Evolutionary conservation across 148 eudicot genomes (phyloP).

Genomic region (Rhododendron mucronatum): DNA sequence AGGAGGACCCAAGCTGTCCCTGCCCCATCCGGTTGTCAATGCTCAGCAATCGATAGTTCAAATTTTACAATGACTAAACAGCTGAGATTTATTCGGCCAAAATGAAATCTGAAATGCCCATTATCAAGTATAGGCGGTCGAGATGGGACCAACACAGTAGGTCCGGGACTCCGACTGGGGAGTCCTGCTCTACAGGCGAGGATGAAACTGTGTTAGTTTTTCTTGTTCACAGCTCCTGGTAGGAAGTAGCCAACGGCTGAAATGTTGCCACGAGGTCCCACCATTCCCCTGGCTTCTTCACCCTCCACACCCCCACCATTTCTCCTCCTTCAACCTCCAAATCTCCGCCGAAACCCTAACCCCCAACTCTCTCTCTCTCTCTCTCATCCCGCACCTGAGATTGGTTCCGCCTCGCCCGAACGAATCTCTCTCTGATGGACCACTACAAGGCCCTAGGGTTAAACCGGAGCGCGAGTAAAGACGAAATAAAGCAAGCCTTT

Average conservation of each 20-base stretch:
- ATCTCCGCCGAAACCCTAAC: not conserved
- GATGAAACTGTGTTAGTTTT: not conserved
- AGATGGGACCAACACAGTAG: too few species aligned
- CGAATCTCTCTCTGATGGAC: slow-evolving; percentile 33
- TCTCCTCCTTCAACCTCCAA: not conserved
- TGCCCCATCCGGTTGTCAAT: too few species aligned
- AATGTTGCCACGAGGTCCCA: not conserved
- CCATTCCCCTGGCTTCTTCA: not conserved
- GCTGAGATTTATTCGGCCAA: too few species aligned
- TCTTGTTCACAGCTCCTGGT: not conserved
- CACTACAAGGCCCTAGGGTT: slow-evolving; percentile 72
- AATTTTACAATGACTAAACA: too few species aligned
- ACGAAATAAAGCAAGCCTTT: slow-evolving; percentile 72
- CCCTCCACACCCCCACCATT: not conserved
- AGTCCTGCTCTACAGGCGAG: too few species aligned
- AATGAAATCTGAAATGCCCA: too few species aligned
- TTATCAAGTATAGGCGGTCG: too few species aligned
- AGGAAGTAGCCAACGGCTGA: not conserved
- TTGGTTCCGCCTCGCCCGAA: not conserved
- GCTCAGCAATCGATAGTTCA: too few species aligned
- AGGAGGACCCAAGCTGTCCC: too few species aligned
- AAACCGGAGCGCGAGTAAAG: slow-evolving; percentile 44
- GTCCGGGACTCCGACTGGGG: too few species aligned
- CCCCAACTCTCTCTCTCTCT: not conserved
- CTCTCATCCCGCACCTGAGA: not conserved